Conservation (phyloP, 495 filamentous ascomycete species). For the Annulohypoxylon nitens region DNA sequence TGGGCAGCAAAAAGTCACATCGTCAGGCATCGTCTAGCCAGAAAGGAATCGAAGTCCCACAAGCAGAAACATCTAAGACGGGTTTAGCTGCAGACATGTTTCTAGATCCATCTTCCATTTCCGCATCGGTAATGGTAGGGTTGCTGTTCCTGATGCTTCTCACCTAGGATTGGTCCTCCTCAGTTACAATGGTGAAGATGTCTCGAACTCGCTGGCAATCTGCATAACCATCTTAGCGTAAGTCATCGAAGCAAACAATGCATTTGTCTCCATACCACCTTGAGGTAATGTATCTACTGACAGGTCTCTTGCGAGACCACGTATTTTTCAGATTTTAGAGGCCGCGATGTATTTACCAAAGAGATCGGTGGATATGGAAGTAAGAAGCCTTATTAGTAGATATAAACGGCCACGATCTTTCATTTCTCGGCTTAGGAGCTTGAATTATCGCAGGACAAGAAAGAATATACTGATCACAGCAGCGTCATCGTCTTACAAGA, state of each 20-base stretch:
- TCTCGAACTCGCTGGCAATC: slow-evolving; percentile 28
- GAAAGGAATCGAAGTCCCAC: slow-evolving; percentile 37
- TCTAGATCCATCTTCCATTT: slow-evolving; percentile 37
- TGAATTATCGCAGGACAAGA: slow-evolving; percentile 23
- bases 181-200: slow-evolving; percentile 26
- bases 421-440: slow-evolving; percentile 17
- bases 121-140: slow-evolving; percentile 36
- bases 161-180: slow-evolving; percentile 36
- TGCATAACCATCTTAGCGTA: slow-evolving; percentile 31
- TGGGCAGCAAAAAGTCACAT: slow-evolving; percentile 44
- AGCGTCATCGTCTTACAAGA: slow-evolving; percentile 11
- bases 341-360: slow-evolving; percentile 20
- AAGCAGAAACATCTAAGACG: slow-evolving; percentile 36
- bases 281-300: slow-evolving; percentile 38
- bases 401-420: slow-evolving; percentile 24
- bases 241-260: slow-evolving; percentile 33
- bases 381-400: slow-evolving; percentile 43
- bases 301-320: slow-evolving; percentile 41
- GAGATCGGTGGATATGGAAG: slow-evolving; percentile 25
- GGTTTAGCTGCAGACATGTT: slow-evolving; percentile 41
- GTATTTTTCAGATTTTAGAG: slow-evolving; percentile 31
- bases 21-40: slow-evolving; percentile 43
- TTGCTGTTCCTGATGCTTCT: slow-evolving; percentile 34
- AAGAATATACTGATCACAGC: not conserved
- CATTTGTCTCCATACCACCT: slow-evolving; percentile 37